A percentile compares a stretch with the other conserved stretches of the same genome.
phyloP scores from a whole-genome alignment of 768 basidiomycete species.

The Collybiopsis luxurians region DNA sequence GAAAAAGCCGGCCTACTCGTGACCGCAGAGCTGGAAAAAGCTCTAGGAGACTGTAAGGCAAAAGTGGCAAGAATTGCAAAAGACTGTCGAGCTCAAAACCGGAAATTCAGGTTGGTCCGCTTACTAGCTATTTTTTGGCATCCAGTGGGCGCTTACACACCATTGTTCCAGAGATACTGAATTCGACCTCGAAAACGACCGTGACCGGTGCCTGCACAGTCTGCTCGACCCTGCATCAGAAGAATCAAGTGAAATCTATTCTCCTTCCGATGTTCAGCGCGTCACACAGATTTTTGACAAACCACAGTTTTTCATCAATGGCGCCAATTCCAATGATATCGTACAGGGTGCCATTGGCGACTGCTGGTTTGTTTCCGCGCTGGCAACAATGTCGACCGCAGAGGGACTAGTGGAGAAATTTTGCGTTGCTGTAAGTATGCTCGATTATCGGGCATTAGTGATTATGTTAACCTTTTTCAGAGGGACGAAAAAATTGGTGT shows the following conservation, averaged over 20 bases:
- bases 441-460: too few species aligned
- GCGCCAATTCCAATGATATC: constrained; percentile 40
- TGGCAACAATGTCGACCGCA: constrained; percentile 45
- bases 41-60: constrained; percentile 41
- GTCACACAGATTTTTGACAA: constrained; percentile 52
- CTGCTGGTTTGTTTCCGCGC: constrained; percentile 53
- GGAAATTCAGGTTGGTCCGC: constrained; percentile 53
- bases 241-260: constrained; percentile 13
- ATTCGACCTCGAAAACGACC: constrained; percentile 49
- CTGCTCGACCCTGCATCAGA: constrained; percentile 26
- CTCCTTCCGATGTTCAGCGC: constrained; percentile 40
- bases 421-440: constrained; percentile 48
- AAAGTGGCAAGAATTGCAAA: constrained; percentile 43
- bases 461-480: constrained; percentile 10
- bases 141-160: neutral
- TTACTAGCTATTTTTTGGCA: too few species aligned
- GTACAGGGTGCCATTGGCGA: constrained; percentile 49
- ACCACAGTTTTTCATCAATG: constrained; percentile 47
- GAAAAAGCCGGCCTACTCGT: constrained; percentile 40
- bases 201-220: constrained; percentile 36
- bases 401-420: constrained; percentile 47
- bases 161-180: constrained; percentile 49
- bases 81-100: constrained; percentile 44
- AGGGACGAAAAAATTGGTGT: constrained; percentile 51
- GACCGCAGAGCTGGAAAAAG: constrained; percentile 43